A percentile compares a stretch with the other conserved stretches of the same genome.
phyloP scores from a whole-genome alignment of 2,329 filamentous ascomycete genomes.

The Penicillium olsonii region DNA sequence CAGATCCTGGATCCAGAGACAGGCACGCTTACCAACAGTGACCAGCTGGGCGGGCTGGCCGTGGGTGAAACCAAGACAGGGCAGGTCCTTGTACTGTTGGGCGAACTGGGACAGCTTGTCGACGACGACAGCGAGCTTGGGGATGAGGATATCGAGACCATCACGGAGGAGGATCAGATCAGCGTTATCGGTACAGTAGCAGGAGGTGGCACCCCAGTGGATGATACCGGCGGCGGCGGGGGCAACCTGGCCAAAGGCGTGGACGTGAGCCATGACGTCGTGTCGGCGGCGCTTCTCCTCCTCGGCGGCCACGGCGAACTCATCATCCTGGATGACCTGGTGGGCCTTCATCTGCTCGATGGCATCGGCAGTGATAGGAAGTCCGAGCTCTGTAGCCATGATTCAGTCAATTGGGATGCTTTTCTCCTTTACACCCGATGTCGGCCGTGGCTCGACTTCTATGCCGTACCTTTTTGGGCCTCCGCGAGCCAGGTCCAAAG shows the following conservation, averaged over 20 bases:
- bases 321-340: slow-evolving; percentile 72
- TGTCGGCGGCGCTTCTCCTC: slow-evolving; percentile 75
- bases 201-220: slow-evolving; percentile 68
- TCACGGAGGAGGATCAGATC: slow-evolving; percentile 77
- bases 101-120: slow-evolving; percentile 73
- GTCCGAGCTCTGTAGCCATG: slow-evolving; percentile 63
- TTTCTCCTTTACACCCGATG: slow-evolving; percentile 12
- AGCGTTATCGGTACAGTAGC: slow-evolving; percentile 67
- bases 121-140: slow-evolving; percentile 78
- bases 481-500: slow-evolving; percentile 86
- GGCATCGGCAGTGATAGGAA: slow-evolving; percentile 72
- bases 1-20: slow-evolving; percentile 75
- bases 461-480: slow-evolving; percentile 60
- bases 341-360: slow-evolving; percentile 75
- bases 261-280: slow-evolving; percentile 67
- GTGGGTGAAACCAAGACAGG: slow-evolving; percentile 77
- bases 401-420: slow-evolving; percentile 26
- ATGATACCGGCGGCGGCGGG: slow-evolving; percentile 81
- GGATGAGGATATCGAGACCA: slow-evolving; percentile 72
- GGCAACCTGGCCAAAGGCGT: slow-evolving; percentile 71
- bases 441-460: slow-evolving; percentile 12
- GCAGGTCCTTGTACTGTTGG: slow-evolving; percentile 68
- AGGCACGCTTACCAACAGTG: slow-evolving; percentile 65
- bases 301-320: slow-evolving; percentile 71
- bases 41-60: slow-evolving; percentile 60